Base-by-base conservation (phyloP, 163 green algal genomes). In the Coccomyxa subellipsoidea region DNA sequence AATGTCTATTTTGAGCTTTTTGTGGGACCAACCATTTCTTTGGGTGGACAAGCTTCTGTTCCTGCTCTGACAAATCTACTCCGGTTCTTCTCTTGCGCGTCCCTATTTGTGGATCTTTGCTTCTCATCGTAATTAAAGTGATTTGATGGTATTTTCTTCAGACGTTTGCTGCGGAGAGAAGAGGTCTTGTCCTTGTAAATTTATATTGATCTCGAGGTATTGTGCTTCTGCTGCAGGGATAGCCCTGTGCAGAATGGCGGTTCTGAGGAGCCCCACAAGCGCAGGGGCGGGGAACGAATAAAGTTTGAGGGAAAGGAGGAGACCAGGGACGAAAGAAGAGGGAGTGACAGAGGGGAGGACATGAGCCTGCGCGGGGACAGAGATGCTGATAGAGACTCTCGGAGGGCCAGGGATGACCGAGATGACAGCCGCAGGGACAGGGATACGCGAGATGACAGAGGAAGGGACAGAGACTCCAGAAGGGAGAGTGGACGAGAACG, bases 351-450 rank as follows among this genome's bases (percentile, higher is more conserved):
- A 6, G 66, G 29, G 29, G 15, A 59, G 47, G 66, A 73, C 29
- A 73, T 18, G 66, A 73, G n/a, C n/a, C n/a, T n/a, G n/a, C n/a
- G n/a, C n/a, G n/a, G n/a, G 66, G 29, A 73, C 29, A 73, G 66
- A 73, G 8, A 73, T 23, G 31, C 66, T 36, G 66, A 73, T 8
- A 27, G 66, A 23, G 29, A 34, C 66, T 35, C 21, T 73, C 29
- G 27, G 21, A 73, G 66, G 27, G 27, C 31, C 15, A 73, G 66
- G 66, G 27, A 73, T 34, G n/a, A 23, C 0, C 29, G 4, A 73
- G n/a, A 34, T 12, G 32, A 34, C 66, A 73, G 66, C 31, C 21
- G n/a, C 8, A n/a, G 27, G 21, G 66, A 73, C 66, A 36, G 66
- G 66, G 66, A 73, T 23, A 73, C 21, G 66, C 47, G 47, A 29